Base-by-base conservation (phyloP, 2,329 filamentous ascomycete genomes). In the Teratosphaeria viscida region DNA sequence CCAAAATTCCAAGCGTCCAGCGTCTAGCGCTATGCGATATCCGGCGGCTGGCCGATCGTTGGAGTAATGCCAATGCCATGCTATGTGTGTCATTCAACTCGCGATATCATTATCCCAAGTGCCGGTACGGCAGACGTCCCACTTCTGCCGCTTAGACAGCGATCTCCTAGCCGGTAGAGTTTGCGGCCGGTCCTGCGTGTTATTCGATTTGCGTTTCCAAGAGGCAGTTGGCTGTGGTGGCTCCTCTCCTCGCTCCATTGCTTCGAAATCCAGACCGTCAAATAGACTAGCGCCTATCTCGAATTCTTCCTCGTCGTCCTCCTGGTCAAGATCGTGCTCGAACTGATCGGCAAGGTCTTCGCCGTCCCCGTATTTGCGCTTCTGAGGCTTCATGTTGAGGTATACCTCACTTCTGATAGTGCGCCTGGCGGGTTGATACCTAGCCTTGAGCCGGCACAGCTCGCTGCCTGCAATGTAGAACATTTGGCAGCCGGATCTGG, bases 381-480 rank as follows among this genome's bases (percentile, higher is more conserved):
- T 58, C 5, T 55, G 52, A n/a, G 57, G 60, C 49, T 59, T 61
- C 60, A 49, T 53, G 14, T n/a, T 16, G 12, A 59, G 1, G 37
- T 59, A 56, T 6, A 59, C n/a, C 3, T 54, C 60, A 12, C 29
- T 39, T 26, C 43, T 23, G 3, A 61, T 39, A 5, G 32, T 26
- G 3, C 55, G 59, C 16, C 12, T 29, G 52, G 32, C n/a, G 3
- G 6, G 8, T n/a, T 19, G 16, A 10, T 59, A 55, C 11, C 58
- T 16, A 6, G 69, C 68, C 57, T 78, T 78, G 16, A 78, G 59
- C 26, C 66, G 60, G 10, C 70, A 72, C 2, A 79, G 66, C 59
- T 77, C 73, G 12, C 62, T 60, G 5, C 76, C 76, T 0, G 76
- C 76, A 63, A 78, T 71, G 27, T 65, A 61, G 54, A 73, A 77